Percentiles rank a stretch among this genome's conserved stretches.
Conservation (phyloP, 495 filamentous ascomycete species). For the Tuber magnatum region DNA sequence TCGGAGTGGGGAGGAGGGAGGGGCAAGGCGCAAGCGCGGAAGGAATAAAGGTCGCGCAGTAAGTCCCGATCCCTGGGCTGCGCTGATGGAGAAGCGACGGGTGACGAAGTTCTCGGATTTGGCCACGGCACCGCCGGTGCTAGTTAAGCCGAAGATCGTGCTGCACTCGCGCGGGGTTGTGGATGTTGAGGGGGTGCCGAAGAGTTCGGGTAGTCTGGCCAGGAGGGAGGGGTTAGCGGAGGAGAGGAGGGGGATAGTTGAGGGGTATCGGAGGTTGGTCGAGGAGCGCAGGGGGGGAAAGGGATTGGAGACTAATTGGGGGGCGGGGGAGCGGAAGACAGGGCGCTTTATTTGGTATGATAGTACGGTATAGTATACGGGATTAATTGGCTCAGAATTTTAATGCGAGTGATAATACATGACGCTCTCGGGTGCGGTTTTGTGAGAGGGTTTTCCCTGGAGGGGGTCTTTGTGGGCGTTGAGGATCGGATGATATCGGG, state of each 20-base stretch:
- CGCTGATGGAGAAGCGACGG: constrained; percentile 55
- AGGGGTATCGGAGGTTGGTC: constrained; percentile 76
- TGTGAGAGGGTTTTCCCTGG: background rate
- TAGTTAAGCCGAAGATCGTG: constrained; percentile 60
- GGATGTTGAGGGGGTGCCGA: constrained; percentile 67
- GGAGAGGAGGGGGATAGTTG: constrained; percentile 68
- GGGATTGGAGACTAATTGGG: background rate
- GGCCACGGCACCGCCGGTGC: constrained; percentile 69
- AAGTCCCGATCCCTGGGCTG: constrained; percentile 68
- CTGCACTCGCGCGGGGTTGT: constrained; percentile 64
- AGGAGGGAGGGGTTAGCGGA: constrained; percentile 72
- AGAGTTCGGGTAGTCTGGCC: constrained; percentile 68
- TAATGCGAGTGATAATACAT: background rate
- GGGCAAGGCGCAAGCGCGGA: constrained; percentile 15
- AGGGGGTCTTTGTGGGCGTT: background rate
- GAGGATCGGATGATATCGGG: background rate
- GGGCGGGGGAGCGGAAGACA: background rate
- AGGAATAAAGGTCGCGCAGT: constrained; percentile 20
- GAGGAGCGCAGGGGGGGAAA: constrained; percentile 49
- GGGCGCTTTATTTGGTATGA: background rate
- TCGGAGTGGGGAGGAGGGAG: constrained; percentile 13
- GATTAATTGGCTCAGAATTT: background rate
- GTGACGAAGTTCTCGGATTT: constrained; percentile 67
- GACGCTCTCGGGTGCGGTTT: background rate
- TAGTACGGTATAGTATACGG: background rate